Percentiles rank a stretch among this genome's conserved stretches.
Evolutionary conservation across 495 filamentous ascomycete species (phyloP).

Genomic region (Xylaria acuta): DNA sequence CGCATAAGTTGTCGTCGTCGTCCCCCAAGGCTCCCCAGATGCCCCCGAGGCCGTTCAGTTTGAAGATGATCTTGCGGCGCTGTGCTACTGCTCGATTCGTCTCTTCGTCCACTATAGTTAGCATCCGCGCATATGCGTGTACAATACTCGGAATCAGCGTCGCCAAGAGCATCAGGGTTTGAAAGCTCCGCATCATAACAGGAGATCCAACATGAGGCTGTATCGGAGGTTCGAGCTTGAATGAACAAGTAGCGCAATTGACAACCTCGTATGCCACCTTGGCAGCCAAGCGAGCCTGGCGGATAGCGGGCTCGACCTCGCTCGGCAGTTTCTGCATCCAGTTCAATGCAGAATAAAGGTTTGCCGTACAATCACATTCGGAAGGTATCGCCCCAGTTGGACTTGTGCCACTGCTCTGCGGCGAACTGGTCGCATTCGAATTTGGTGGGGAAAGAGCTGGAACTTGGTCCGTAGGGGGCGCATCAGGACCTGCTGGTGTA

Average conservation of each 20-base stretch:
- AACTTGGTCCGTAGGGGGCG: slow-evolving; percentile 29
- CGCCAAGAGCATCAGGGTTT: slow-evolving; percentile 72
- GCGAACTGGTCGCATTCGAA: slow-evolving; percentile 34
- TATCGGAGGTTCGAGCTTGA: slow-evolving; percentile 37
- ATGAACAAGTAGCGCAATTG: slow-evolving; percentile 63
- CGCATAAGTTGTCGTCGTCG: slow-evolving; percentile 31
- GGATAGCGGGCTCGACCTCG: slow-evolving; percentile 53
- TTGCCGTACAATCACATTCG: slow-evolving; percentile 43
- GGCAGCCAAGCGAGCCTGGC: slow-evolving; percentile 63
- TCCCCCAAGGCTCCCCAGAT: slow-evolving; percentile 42
- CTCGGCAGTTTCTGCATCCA: slow-evolving; percentile 53
- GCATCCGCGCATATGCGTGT: slow-evolving; percentile 60
- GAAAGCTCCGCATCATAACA: slow-evolving; percentile 48
- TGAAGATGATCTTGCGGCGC: slow-evolving; percentile 50
- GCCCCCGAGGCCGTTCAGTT: slow-evolving; percentile 54
- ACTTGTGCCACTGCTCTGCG: slow-evolving; percentile 32
- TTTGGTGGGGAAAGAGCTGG: slow-evolving; percentile 31
- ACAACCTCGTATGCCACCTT: slow-evolving; percentile 63
- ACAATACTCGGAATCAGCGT: slow-evolving; percentile 68
- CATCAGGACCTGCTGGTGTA: not conserved
- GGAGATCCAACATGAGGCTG: not conserved
- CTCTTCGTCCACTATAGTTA: slow-evolving; percentile 54
- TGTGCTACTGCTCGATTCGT: slow-evolving; percentile 44
- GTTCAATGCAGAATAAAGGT: slow-evolving; percentile 53
- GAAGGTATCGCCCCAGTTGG: slow-evolving; percentile 9